Conservation (phyloP, 345 rosid genomes). For the Streptanthus diversifolius region DNA sequence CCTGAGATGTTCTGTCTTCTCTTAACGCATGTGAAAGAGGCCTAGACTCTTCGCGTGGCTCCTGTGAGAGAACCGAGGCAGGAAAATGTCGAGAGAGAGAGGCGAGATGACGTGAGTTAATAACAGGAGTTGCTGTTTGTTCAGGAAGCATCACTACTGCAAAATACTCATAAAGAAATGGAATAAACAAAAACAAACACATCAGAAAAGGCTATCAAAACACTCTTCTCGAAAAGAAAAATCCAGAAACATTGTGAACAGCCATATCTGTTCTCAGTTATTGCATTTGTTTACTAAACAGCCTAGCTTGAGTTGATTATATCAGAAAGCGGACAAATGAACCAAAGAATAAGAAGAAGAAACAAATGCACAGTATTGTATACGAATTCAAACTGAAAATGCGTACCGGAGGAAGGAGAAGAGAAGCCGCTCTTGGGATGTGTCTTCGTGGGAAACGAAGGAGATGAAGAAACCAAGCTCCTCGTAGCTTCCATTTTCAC, state of each 20-base stretch:
- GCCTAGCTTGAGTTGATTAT: background rate
- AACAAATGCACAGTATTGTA: background rate
- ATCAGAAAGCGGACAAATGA: too few species aligned
- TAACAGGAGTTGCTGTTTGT: slow-evolving; percentile 46
- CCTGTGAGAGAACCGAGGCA: slow-evolving; percentile 64
- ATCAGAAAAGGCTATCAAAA: background rate
- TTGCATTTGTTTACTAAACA: background rate
- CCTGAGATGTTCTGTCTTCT: slow-evolving; percentile 62
- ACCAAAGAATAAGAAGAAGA: background rate
- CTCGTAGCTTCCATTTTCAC: slow-evolving; percentile 61
- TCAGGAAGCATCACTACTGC: slow-evolving; percentile 57
- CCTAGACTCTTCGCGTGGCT: slow-evolving; percentile 61
- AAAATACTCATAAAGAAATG: background rate
- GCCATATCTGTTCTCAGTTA: background rate
- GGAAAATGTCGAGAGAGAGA: slow-evolving; percentile 63
- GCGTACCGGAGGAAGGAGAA: slow-evolving; percentile 52
- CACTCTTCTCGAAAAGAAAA: background rate
- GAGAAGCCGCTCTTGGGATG: slow-evolving; percentile 43
- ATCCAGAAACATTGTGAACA: background rate
- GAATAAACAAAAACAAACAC: background rate
- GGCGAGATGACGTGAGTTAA: slow-evolving; percentile 47
- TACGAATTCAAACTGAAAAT: background rate
- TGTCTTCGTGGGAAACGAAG: slow-evolving; percentile 52
- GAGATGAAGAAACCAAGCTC: slow-evolving; percentile 61
- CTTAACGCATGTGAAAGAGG: slow-evolving; percentile 40